Conservation (phyloP, 2,329 filamentous ascomycete species). For the Lachnellula occidentalis region DNA sequence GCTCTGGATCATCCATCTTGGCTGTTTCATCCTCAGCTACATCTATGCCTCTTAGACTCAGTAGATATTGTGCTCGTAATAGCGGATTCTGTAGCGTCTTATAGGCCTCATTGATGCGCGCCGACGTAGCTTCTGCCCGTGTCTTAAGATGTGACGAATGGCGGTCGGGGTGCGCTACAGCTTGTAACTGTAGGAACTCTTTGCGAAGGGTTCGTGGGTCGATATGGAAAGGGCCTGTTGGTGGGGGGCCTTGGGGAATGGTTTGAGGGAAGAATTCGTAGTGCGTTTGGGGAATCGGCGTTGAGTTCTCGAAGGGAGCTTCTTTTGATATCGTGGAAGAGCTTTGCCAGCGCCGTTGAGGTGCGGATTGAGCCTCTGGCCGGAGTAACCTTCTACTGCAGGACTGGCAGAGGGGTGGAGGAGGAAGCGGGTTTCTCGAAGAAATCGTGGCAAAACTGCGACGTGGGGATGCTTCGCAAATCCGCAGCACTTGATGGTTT, state of each 20-base stretch:
- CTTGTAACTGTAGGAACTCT: constrained; percentile 84
- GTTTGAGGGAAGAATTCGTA: constrained; percentile 86
- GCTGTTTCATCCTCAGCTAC: constrained; percentile 73
- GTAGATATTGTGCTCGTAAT: constrained; percentile 79
- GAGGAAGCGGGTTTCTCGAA: background rate
- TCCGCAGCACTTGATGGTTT: constrained; percentile 4
- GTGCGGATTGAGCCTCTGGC: background rate
- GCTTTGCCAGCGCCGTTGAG: constrained; percentile 4
- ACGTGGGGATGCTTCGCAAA: constrained; percentile 5
- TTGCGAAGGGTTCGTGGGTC: constrained; percentile 64
- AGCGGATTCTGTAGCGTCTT: constrained; percentile 76
- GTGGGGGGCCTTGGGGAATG: constrained; percentile 72
- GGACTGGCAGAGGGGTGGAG: constrained; percentile 6
- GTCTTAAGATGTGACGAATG: constrained; percentile 45
- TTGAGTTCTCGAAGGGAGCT: background rate
- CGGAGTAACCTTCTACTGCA: constrained; percentile 2
- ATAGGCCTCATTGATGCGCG: constrained; percentile 88
- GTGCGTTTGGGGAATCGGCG: constrained; percentile 47
- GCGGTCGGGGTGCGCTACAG: constrained; percentile 65
- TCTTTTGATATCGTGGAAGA: constrained; percentile 2
- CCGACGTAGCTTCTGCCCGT: constrained; percentile 69
- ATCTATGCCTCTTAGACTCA: constrained; percentile 66
- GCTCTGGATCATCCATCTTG: constrained; percentile 59
- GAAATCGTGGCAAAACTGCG: constrained; percentile 7
- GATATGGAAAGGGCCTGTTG: constrained; percentile 68